Evolutionary conservation across 257 asterid genomes (phyloP), one percentile per base, ranked within the genome.

Genomic region (Solanum pinnatisectum): DNA sequence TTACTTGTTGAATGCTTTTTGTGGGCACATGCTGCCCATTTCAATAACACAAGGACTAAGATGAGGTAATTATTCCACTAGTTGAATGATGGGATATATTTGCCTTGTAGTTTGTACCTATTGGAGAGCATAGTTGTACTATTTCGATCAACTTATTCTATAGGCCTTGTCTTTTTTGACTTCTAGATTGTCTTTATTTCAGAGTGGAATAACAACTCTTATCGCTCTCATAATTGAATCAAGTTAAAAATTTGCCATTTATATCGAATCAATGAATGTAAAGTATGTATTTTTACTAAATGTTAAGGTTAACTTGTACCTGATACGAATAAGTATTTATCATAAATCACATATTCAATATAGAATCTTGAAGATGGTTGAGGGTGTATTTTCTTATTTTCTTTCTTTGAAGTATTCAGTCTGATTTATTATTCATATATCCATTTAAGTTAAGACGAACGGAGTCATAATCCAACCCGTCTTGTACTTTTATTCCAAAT

Each of bases 41-140:
- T 49, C 30, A 30, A 10, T 82, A 49, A 82, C 86, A 82, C 3
- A 49, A 82, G 86, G 71, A 82, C 86, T 82, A 32, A 49, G 70
- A 49, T 82, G 85, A 82, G 85, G 70, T 82, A 82, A 49, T 82
- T 65, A 82, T 82, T 49, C 86, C 86, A 49, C 86, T 82, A 82
- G 86, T 82, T 49, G 86, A 82, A 30, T 82, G 44, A 82, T 82
- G 49, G 44, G 86, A 82, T 44, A n/a, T 65, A 65, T 81, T 82
- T 82, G 85, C 86, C 44, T 82, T 49, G 86, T 49, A 82, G 12
- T 82, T 82, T 82, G 86, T 82, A 82, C 86, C 86, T 49, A 82
- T 30, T 82, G 86, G 86, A 10, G 85, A 30, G 30, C 27, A 81
- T 81, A 30, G 20, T 56, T 56, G 67, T 82, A 49, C 85, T 49